Conservation (phyloP, 305 asterid genomes). For the Fraxinus baroniana region DNA sequence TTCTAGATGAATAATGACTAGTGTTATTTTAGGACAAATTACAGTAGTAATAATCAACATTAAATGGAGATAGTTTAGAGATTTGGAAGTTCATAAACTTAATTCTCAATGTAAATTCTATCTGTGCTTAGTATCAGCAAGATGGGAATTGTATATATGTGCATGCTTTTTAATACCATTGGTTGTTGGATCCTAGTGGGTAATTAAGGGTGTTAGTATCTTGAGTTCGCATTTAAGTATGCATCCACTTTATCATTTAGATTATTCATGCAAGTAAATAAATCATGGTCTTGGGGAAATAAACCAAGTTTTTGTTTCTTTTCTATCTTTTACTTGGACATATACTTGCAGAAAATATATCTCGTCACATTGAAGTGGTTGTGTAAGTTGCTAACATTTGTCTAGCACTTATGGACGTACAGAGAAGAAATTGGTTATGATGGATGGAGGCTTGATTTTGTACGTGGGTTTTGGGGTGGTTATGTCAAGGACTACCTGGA, state of each 20-base stretch:
- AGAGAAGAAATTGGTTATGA: constrained; percentile 93
- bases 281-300: not conserved
- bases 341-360: not conserved
- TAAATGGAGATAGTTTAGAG: not conserved
- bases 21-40: too few species aligned
- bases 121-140: not conserved
- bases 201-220: not conserved
- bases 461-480: constrained; percentile 98
- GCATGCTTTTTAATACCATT: not conserved
- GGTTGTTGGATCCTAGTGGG: not conserved
- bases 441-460: constrained; percentile 98
- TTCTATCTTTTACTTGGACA: not conserved
- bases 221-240: not conserved
- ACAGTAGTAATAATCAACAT: not conserved
- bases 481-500: constrained; percentile 93
- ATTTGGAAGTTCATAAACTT: not conserved
- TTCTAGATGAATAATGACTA: not conserved
- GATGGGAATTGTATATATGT: not conserved
- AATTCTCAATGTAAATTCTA: not conserved
- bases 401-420: constrained; percentile 25
- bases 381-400: constrained; percentile 16
- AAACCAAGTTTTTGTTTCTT: not conserved
- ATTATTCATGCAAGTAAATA: not conserved
- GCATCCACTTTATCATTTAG: not conserved
- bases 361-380: constrained; percentile 15